These are phyloP conservation scores for Ogataea neopini DNA, from an alignment of 805 yeast genomes.

Conservation along the genomic window DNA sequence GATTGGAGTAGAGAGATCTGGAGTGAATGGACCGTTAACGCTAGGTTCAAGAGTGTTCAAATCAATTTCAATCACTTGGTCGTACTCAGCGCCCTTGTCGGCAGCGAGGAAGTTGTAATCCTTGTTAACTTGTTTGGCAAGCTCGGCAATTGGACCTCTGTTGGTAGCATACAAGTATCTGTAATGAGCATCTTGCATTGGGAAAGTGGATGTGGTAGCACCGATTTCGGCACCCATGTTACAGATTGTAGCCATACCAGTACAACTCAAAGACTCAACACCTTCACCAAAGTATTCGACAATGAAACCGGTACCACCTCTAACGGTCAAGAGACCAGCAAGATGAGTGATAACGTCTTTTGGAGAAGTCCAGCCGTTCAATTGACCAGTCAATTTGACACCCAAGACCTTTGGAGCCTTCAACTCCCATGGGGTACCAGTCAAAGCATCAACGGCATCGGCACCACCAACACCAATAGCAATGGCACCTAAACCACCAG, in stretches of 20 bases:
- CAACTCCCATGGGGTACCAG: slow-evolving; percentile 94
- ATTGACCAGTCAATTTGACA: slow-evolving; percentile 87
- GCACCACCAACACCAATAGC: slow-evolving; percentile 99
- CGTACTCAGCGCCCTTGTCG: slow-evolving; percentile 92
- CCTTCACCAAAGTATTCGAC: slow-evolving; percentile 97
- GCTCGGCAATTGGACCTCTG: slow-evolving; percentile 81
- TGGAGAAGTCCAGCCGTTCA: slow-evolving; percentile 96
- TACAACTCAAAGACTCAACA: slow-evolving; percentile 87
- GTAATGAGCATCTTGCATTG: slow-evolving; percentile 87
- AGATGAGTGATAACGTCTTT: slow-evolving; percentile 91
- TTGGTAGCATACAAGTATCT: slow-evolving; percentile 85
- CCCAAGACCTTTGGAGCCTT: slow-evolving; percentile 96
- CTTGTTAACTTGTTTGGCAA: slow-evolving; percentile 65
- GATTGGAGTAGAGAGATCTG: slow-evolving; percentile 95
- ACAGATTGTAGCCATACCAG: slow-evolving; percentile 99
- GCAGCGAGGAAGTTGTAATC: slow-evolving; percentile 72
- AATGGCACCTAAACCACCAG: slow-evolving; percentile 97
- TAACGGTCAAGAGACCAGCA: slow-evolving; percentile 93
- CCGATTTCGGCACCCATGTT: slow-evolving; percentile 99
- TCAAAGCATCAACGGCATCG: slow-evolving; percentile 96
- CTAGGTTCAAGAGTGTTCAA: slow-evolving; percentile 90
- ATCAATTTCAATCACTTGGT: slow-evolving; percentile 88
- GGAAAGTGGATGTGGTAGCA: slow-evolving; percentile 97
- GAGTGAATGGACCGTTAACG: slow-evolving; percentile 97
- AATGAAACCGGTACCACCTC: slow-evolving; percentile 97